phyloP scores from a whole-genome alignment of 352 stramenopile species.

The Pythium oligandrum region DNA sequence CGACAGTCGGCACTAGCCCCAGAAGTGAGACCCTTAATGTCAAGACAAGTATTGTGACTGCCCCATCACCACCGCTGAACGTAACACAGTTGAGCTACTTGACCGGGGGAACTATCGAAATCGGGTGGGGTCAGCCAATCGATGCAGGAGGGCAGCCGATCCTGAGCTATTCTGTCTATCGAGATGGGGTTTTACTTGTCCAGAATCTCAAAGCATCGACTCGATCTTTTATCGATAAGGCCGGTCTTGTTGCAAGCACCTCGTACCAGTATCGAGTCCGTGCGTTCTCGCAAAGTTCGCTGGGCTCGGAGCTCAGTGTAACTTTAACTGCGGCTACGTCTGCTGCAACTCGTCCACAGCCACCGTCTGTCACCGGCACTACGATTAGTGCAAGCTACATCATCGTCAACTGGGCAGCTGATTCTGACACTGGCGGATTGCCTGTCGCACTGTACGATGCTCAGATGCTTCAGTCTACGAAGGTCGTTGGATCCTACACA shows the following conservation, averaged over 20 bases:
- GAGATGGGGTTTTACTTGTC: constrained; percentile 28
- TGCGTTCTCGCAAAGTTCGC: constrained; percentile 29
- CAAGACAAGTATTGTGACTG: constrained; percentile 33
- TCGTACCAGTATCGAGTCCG: constrained; percentile 47
- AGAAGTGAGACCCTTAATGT: constrained; percentile 21
- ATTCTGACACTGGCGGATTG: constrained; percentile 41
- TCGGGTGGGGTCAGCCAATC: constrained; percentile 49
- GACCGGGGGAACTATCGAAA: constrained; percentile 50
- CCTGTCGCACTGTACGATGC: constrained; percentile 32
- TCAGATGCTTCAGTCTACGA: constrained; percentile 19
- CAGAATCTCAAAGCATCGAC: constrained; percentile 16
- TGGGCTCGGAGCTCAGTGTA: constrained; percentile 35
- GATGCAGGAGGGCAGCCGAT: constrained; percentile 51
- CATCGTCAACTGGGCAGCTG: constrained; percentile 27
- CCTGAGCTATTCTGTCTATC: constrained; percentile 44
- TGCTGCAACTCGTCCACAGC: constrained; percentile 28
- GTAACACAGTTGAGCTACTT: constrained; percentile 31
- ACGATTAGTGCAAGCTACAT: constrained; percentile 29
- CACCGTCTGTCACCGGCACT: constrained; percentile 11
- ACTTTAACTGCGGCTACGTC: constrained; percentile 27
- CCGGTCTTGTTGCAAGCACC: constrained; percentile 22
- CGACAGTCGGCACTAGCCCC: constrained; percentile 30
- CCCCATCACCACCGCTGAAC: constrained; percentile 41
- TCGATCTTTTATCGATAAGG: constrained; percentile 33
- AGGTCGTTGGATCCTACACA: constrained; percentile 13